Conservation (phyloP, 768 basidiomycete species). For the Hysterangium stoloniferum region DNA sequence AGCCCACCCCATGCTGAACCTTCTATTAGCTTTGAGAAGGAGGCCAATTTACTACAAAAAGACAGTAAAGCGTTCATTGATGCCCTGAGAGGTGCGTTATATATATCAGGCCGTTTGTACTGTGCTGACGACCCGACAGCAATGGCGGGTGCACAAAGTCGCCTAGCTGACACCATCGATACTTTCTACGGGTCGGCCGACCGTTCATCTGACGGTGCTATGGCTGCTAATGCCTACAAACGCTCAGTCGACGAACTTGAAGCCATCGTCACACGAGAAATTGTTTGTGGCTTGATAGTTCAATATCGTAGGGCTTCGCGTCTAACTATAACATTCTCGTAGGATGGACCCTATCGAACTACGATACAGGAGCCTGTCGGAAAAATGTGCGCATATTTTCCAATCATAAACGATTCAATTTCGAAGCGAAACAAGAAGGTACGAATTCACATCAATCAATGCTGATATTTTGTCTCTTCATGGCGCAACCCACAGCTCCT, state of each 20-base stretch:
- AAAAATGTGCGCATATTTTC: constrained; percentile 95
- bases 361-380: constrained; percentile 93
- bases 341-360: constrained; percentile 93
- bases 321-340: not conserved
- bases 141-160: constrained; percentile 89
- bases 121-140: constrained; percentile 35
- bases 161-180: constrained; percentile 90
- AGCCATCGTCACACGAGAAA: constrained; percentile 69
- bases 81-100: constrained; percentile 74
- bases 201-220: constrained; percentile 81
- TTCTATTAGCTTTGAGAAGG: constrained; percentile 87
- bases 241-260: constrained; percentile 93
- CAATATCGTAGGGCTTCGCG: not conserved
- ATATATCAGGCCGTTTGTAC: not conserved
- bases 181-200: constrained; percentile 86
- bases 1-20: constrained; percentile 2
- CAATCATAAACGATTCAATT: constrained; percentile 89
- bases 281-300: constrained; percentile 46
- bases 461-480: constrained; percentile 2
- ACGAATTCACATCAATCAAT: not conserved
- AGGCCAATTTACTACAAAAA: constrained; percentile 87
- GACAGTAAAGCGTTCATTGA: constrained; percentile 94
- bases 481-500: constrained; percentile 50
- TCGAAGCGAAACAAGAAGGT: constrained; percentile 96
- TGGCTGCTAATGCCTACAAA: constrained; percentile 96